Percentiles rank a stretch among this genome's conserved stretches.
These are phyloP conservation scores for Microsporum audouinii DNA, from an alignment of 2,329 filamentous ascomycete genomes.

Conservation along the genomic window DNA sequence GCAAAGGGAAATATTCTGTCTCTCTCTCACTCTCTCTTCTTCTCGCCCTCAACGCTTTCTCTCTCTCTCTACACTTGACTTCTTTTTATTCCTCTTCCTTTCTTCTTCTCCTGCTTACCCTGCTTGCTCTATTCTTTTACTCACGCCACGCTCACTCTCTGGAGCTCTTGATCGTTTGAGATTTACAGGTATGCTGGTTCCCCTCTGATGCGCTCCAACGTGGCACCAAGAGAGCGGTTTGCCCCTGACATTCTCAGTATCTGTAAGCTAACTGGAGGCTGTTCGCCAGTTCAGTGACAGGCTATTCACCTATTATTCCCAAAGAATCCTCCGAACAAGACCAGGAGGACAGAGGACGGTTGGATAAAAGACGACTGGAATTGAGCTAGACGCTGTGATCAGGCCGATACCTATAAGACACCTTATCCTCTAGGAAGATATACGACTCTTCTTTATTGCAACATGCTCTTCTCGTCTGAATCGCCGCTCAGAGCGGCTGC, in stretches of 20 bases:
- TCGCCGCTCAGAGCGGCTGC: slow-evolving; percentile 1
- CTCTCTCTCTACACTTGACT: not conserved
- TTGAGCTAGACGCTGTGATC: not conserved
- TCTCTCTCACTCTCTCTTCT: not conserved
- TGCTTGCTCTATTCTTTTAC: not conserved
- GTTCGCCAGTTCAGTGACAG: not conserved
- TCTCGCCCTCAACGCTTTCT: not conserved
- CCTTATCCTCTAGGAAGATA: not conserved
- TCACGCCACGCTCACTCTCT: not conserved
- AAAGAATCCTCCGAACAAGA: not conserved
- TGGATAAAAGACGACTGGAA: not conserved
- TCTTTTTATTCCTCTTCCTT: not conserved
- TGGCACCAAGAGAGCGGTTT: not conserved
- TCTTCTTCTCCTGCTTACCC: not conserved
- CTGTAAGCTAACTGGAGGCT: not conserved
- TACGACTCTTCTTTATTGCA: not conserved
- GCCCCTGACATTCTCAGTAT: not conserved
- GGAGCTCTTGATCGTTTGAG: not conserved
- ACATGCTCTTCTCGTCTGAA: slow-evolving; percentile 12
- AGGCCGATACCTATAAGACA: not conserved
- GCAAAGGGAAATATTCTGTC: not conserved
- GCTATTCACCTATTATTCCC: not conserved
- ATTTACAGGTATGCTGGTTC: not conserved
- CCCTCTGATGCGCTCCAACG: not conserved
- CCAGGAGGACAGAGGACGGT: not conserved